Percentiles rank a stretch among this genome's conserved stretches.
phyloP scores from a whole-genome alignment of 148 eudicot species.

The Heliamphora exappendiculata region DNA sequence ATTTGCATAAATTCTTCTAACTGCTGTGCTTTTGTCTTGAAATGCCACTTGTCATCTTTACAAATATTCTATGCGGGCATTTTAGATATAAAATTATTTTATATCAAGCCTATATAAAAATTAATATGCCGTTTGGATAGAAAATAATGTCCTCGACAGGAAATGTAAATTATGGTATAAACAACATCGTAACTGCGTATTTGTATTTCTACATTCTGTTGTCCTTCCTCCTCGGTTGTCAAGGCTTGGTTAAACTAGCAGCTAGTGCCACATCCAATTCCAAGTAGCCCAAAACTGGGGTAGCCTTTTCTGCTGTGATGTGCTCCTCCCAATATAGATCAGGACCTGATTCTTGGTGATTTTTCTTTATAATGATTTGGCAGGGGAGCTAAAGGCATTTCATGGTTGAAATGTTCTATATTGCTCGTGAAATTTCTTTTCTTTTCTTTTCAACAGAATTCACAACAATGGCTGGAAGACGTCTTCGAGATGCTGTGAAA shows the following conservation, averaged over 20 bases:
- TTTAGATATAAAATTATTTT: too few relatives aligned
- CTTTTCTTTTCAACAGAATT: conserved; percentile 41
- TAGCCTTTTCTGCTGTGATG: neutral
- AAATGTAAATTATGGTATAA: too few relatives aligned
- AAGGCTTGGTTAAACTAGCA: neutral
- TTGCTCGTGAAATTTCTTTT: neutral
- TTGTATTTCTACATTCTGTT: neutral
- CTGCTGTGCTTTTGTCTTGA: too few relatives aligned
- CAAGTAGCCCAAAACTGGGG: neutral
- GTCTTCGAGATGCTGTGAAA: conserved; percentile 89
- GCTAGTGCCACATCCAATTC: neutral
- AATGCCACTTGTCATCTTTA: too few relatives aligned
- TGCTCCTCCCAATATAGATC: neutral
- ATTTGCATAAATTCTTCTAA: too few relatives aligned
- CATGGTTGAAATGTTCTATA: neutral
- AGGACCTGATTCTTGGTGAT: neutral
- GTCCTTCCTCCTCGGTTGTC: neutral
- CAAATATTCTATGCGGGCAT: too few relatives aligned
- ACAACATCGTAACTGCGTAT: neutral
- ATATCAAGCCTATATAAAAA: too few relatives aligned
- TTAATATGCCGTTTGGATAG: too few relatives aligned
- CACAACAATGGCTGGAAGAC: conserved; percentile 98
- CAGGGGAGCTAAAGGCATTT: neutral
- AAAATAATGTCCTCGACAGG: too few relatives aligned
- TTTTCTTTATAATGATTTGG: neutral